These are phyloP conservation scores for Hebeloma cylindrosporum DNA, from an alignment of 768 basidiomycete genomes.

Conservation along the genomic window DNA sequence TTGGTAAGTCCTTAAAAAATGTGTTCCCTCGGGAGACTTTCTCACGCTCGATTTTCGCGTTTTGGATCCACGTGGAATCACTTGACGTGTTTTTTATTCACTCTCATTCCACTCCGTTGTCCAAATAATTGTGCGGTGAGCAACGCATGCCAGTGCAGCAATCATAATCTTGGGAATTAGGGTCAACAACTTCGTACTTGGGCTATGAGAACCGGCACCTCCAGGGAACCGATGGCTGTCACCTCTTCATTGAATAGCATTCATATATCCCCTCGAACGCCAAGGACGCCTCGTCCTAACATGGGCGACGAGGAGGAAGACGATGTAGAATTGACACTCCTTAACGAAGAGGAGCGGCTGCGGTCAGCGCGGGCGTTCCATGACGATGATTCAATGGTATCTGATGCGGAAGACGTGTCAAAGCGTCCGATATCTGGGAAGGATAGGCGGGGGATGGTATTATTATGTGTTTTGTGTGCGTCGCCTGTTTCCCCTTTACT, in stretches of 20 bases:
- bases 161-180: too few species aligned
- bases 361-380: constrained; percentile 46
- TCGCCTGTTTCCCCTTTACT: constrained; percentile 18
- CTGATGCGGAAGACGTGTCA: constrained; percentile 28
- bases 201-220: constrained; percentile 43
- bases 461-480: constrained; percentile 88
- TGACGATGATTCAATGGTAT: constrained; percentile 32
- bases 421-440: constrained; percentile 61
- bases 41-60: too few species aligned
- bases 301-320: constrained; percentile 46
- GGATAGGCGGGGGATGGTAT: constrained; percentile 82
- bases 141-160: too few species aligned
- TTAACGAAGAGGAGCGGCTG: constrained; percentile 55
- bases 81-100: constrained; percentile 14
- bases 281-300: constrained; percentile 37
- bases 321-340: constrained; percentile 60
- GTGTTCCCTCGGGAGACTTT: too few species aligned
- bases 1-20: too few species aligned
- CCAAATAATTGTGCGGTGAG: too few species aligned
- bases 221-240: constrained; percentile 48
- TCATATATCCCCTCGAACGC: constrained; percentile 56
- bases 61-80: constrained; percentile 12
- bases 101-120: too few species aligned
- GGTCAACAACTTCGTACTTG: too few species aligned
- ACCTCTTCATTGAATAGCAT: constrained; percentile 61